phyloP scores from a whole-genome alignment of 208 protist genomes.

The Acanthamoeba culbertsoni region DNA sequence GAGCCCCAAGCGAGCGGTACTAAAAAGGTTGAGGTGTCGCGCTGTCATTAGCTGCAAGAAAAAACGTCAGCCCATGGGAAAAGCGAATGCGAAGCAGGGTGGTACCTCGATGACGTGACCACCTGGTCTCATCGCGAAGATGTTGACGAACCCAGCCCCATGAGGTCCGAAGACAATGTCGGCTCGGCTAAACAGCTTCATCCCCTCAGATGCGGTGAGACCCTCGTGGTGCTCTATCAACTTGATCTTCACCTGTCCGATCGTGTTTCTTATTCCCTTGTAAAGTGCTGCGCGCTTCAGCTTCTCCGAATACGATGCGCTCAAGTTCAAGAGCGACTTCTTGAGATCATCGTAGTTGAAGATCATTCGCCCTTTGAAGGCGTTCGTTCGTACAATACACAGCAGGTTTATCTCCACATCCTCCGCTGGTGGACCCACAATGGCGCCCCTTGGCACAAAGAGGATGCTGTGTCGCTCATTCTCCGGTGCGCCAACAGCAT shows the following conservation, averaged over 20 bases:
- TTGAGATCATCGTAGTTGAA: background rate
- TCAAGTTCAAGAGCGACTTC: background rate
- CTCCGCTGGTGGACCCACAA: background rate
- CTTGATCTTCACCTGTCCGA: background rate
- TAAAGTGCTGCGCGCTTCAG: background rate
- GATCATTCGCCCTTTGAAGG: background rate
- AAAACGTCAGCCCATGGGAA: background rate
- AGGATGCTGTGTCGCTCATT: background rate
- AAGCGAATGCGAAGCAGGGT: background rate
- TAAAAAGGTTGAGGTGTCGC: slow-evolving; percentile 14
- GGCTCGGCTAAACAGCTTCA: background rate
- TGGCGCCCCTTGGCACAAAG: background rate
- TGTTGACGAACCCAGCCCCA: slow-evolving; percentile 14
- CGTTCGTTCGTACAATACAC: background rate
- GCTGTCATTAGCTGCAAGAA: background rate
- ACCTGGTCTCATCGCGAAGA: background rate
- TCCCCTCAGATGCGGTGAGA: background rate
- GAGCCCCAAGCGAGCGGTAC: background rate
- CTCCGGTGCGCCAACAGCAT: background rate
- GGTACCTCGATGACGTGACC: slow-evolving; percentile 35
- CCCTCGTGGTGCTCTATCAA: background rate
- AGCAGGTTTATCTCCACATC: background rate
- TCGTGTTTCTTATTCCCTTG: background rate
- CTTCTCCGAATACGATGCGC: background rate
- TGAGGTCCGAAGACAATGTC: slow-evolving; percentile 46